Evolutionary conservation across 441 rosid species (phyloP).

Genomic region (Raphanus hybrid): DNA sequence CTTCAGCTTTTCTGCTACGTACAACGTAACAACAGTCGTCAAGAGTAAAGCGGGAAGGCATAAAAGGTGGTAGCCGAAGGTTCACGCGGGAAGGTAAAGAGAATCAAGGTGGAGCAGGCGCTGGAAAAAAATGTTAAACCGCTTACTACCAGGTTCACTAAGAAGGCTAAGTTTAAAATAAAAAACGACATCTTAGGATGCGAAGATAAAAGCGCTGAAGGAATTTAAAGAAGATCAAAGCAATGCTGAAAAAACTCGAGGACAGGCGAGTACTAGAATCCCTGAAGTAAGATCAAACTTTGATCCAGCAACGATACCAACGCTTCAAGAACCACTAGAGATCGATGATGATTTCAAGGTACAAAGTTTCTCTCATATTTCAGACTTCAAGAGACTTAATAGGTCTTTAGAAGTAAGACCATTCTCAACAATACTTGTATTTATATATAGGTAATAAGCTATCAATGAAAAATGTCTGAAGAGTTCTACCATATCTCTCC

Average conservation of each 20-base stretch:
- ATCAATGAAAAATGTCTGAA: constrained; percentile 38
- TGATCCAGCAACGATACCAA: constrained; percentile 44
- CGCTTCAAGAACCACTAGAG: constrained; percentile 30
- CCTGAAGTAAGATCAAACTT: constrained; percentile 40
- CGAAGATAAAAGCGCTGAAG: constrained; percentile 53
- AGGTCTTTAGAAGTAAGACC: constrained; percentile 10
- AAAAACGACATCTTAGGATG: constrained; percentile 22
- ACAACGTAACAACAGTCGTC: too few species aligned
- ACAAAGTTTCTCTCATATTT: constrained; percentile 29
- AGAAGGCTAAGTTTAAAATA: constrained; percentile 52
- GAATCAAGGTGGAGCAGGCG: constrained; percentile 48
- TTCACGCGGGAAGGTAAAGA: constrained; percentile 52
- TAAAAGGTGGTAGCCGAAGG: constrained; percentile 40
- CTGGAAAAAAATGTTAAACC: constrained; percentile 49
- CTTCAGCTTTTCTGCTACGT: too few species aligned
- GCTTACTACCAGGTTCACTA: constrained; percentile 53
- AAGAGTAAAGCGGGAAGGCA: too few species aligned
- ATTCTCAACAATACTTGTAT: constrained; percentile 7
- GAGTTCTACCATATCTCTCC: constrained; percentile 92
- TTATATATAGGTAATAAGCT: constrained; percentile 49
- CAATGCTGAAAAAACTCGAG: constrained; percentile 43
- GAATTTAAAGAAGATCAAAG: constrained; percentile 42
- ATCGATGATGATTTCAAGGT: constrained; percentile 62
- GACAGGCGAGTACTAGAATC: constrained; percentile 33
- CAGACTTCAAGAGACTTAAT: not conserved